These are phyloP conservation scores for Verticillium zaregamsianum DNA, from an alignment of 2,329 filamentous ascomycete species.

Conservation along the genomic window DNA sequence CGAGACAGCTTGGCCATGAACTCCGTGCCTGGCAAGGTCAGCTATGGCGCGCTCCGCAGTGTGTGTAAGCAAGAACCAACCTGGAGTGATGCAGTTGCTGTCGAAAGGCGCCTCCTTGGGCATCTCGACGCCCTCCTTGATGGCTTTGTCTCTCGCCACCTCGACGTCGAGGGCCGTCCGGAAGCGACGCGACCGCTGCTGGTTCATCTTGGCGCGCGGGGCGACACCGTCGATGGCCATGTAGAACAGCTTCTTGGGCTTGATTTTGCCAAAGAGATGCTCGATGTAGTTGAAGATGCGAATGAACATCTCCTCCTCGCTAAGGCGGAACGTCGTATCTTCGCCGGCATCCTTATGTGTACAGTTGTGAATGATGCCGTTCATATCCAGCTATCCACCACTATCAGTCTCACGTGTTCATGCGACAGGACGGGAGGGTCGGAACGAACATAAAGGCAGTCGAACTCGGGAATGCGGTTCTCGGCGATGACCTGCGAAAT, in stretches of 20 bases:
- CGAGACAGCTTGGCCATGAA: conserved; percentile 96
- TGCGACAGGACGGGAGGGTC: conserved; percentile 10
- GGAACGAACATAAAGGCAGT: conserved; percentile 76
- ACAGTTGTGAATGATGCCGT: conserved; percentile 99
- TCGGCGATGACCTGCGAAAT: conserved; percentile 98
- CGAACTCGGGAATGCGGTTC: conserved; percentile 98
- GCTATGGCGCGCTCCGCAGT: conserved; percentile 6
- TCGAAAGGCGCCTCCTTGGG: conserved; percentile 95
- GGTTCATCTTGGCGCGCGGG: conserved; percentile 98
- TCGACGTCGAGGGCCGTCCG: conserved; percentile 90
- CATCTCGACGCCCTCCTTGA: conserved; percentile 83
- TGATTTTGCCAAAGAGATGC: conserved; percentile 97
- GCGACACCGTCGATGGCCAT: conserved; percentile 99
- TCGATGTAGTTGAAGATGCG: conserved; percentile 99
- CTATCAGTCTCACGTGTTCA: conserved; percentile 21
- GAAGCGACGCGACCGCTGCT: conserved; percentile 93
- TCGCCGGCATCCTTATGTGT: conserved; percentile 91
- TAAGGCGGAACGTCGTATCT: conserved; percentile 86
- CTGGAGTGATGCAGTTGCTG: conserved; percentile 98
- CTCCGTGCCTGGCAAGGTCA: conserved; percentile 55
- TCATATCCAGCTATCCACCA: conserved; percentile 74
- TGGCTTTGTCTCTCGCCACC: conserved; percentile 84
- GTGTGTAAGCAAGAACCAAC: conserved; percentile 27
- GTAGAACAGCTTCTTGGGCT: conserved; percentile 97
- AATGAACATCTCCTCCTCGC: conserved; percentile 99